Evolutionary conservation across 176 grass and related monocot species (phyloP), one percentile per base, ranked within the genome.

Genomic region (Leersia perrieri): DNA sequence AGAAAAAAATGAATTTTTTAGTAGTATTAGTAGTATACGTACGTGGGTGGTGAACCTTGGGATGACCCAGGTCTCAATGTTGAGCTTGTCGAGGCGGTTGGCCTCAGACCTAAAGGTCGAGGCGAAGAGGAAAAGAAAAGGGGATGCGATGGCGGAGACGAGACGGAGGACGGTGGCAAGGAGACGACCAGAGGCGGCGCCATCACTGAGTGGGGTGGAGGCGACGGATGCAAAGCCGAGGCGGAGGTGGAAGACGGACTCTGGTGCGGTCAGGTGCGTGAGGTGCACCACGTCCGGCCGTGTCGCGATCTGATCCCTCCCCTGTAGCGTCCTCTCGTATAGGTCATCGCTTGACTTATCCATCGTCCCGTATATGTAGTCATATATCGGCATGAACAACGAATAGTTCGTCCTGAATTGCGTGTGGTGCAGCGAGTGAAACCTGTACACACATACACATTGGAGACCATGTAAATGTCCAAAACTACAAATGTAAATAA

Each of bases 361-460:
- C 27, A 72, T 22, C 1, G 93, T 95, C 3, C 79, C 80, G 58
- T 95, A 95, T 0, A 95, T 1, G 85, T 86, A 83, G 79, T 95
- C 93, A 18, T 95, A 95, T 18, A 92, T 39, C 3, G 93, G 90
- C 90, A 92, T 88, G 87, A 95, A 95, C 7, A 95, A 63, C 3
- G 90, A 95, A 82, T 92, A 95, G 78, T 95, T 95, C 5, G 84
- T 91, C 33, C 92, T 69, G 67, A 94, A 91, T 72, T 87, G 85
- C 31, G 92, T 94, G 68, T 94, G 92, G 81, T 91, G 92, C 42
- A 94, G 84, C 30, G 92, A 94, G 60, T 94, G 92, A 57, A 91
- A 94, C 33, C 90, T 92, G 33, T 12, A 55, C 7, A 55, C 1
- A 23, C 6, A 5, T 49, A 5, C 14, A 18, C 45, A 49, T n/a